phyloP scores from a whole-genome alignment of 1,284 basidiomycete genomes.

The Cryptococcus sp. region DNA sequence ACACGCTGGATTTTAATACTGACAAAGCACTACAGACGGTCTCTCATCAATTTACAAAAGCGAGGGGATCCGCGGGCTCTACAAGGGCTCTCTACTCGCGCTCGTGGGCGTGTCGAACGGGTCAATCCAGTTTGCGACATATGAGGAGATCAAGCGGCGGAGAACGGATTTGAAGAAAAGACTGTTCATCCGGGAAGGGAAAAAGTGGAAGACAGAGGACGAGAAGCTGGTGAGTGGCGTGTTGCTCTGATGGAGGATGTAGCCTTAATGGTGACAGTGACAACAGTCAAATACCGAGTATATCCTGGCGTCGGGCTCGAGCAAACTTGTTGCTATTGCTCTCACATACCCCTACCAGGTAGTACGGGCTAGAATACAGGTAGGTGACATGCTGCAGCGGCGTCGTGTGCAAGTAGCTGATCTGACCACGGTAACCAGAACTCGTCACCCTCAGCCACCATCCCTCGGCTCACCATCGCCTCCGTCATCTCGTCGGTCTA shows the following conservation, averaged over 20 bases:
- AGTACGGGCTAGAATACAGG: constrained; percentile 88
- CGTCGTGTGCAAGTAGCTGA: neutral
- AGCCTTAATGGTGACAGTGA: neutral
- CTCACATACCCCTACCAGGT: constrained; percentile 98
- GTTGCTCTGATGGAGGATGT: neutral
- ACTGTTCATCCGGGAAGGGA: constrained; percentile 60
- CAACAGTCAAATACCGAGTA: constrained; percentile 84
- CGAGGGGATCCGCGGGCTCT: constrained; percentile 79
- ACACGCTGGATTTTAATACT: constrained; percentile 7
- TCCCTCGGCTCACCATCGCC: constrained; percentile 72
- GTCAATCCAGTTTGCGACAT: constrained; percentile 92
- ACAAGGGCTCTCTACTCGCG: constrained; percentile 82
- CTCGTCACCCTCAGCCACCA: constrained; percentile 58
- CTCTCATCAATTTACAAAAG: constrained; percentile 63
- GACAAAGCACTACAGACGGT: constrained; percentile 60
- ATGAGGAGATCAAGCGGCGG: constrained; percentile 93
- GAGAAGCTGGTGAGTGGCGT: constrained; percentile 71
- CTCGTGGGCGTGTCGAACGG: constrained; percentile 93
- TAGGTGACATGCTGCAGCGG: constrained; percentile 45
- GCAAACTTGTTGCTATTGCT: constrained; percentile 80
- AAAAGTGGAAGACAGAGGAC: constrained; percentile 63
- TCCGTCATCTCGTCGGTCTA: constrained; percentile 76
- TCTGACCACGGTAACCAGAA: constrained; percentile 14
- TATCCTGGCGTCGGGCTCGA: constrained; percentile 84
- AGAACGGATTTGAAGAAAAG: constrained; percentile 71